Evolutionary conservation across 2,329 filamentous ascomycete genomes (phyloP), one percentile per base, ranked within the genome.

Genomic region (Penicillium sp.): DNA sequence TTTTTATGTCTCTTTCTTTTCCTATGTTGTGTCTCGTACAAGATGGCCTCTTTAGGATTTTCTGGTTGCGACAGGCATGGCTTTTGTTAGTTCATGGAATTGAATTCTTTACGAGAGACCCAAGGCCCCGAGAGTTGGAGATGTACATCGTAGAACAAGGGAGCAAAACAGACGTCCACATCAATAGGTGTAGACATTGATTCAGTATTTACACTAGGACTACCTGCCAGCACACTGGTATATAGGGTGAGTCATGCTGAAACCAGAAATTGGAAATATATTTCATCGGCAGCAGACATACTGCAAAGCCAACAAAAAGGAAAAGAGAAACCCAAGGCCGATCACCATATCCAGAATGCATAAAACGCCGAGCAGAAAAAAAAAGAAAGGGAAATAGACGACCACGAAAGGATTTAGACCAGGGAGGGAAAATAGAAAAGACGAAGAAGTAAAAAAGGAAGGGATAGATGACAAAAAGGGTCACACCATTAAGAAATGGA

Each of bases 321-420:
- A 55, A 61, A 42, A 42, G 43, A 55, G 17, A 53, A 64, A 65
- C 60, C 62, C 65, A 63, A 63, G 64, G 59, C 69, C 67, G 53
- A 69, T 71, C 54, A 67, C 65, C 62, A 60, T 62, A 67, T 62
- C 62, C 61, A 65, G 55, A 53, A 70, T 71, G 69, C 68, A 67
- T 67, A 63, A 68, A 54, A 73, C 70, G 69, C 70, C 70, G 44
- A 59, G 51, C 61, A 53, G 60, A 62, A 53, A 53, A 42, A 50
- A 54, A 53, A 53, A 42, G 48, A 35, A 60, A 55, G 31, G 49
- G 42, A 44, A 57, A 56, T 54, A 60, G 50, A 58, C 31, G 50
- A 55, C 26, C 55, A 26, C 38, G 37, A 53, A 38, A 22, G 31
- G 43, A 35, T 30, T 50, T 51, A 31, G 46, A 28, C 26, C 35